Base-by-base conservation (phyloP, 768 basidiomycete species). In the Boletus rufocinnamomeus region DNA sequence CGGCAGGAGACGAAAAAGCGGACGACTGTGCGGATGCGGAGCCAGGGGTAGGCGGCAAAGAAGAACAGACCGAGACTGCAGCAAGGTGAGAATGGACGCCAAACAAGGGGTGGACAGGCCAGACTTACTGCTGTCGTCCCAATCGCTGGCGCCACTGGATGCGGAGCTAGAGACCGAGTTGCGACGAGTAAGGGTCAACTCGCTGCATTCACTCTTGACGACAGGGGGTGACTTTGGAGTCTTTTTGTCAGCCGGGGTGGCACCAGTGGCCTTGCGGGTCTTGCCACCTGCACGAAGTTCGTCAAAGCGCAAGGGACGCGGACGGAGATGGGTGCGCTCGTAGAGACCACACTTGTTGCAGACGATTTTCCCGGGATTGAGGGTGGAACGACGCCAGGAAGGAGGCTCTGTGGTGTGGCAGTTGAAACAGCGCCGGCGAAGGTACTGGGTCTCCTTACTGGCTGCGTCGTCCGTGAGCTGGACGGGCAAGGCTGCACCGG, bases 331-430 rank as follows among this genome's bases (percentile, higher is more conserved):
- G 14, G 92, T 94, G 68, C 92, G 89, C 74, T 94, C 92, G 68
- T 94, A 94, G 40, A 94, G 81, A 11, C 92, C 92, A 63, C 92
- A 94, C 78, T 94, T 94, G 82, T 94, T 94, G 82, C 92, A 94
- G 46, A 94, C 92, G 68, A 94, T 94, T 75, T 94, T 94, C 63
- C 92, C 92, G 0, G 89, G 90, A 73, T 92, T 91, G 68, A 94
- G 86, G 6, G 92, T 93, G 32, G 85, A 88, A 46, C 92, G 84
- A 54, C 92, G 87, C 92, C 92, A 94, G 27, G 84, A 87, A 8
- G 92, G 92, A 0, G 92, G 92, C 70, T 94, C 92, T 2, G 92
- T 94, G 21, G 92, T 92, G 70, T 92, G 91, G 76, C 92, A 94
- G 75, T 94, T 94, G 80, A 88, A 91, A 76, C 92, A 94, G 10